Evolutionary conservation across 352 stramenopile species (phyloP).

Genomic region (Chrysophaeum taylorii): DNA sequence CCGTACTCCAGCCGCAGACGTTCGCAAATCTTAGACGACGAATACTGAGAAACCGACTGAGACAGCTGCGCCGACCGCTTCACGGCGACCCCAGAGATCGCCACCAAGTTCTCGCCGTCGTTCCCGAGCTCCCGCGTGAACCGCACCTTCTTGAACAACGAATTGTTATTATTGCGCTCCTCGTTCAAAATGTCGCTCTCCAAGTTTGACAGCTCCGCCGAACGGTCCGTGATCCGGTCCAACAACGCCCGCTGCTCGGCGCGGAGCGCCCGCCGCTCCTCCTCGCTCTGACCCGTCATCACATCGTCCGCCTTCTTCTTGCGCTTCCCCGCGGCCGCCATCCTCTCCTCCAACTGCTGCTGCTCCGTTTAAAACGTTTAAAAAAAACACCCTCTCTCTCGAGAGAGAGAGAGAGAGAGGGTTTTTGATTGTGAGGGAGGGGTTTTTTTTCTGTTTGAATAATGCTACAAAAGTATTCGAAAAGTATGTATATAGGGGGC

Average conservation of each 20-base stretch:
- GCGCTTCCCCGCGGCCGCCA: too few relatives aligned
- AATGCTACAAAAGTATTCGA: too few relatives aligned
- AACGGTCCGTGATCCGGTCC: not conserved
- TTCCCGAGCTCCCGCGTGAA: not conserved
- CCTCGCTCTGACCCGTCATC: not conserved
- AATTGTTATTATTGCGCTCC: not conserved
- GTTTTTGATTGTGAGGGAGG: too few relatives aligned
- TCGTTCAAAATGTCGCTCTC: not conserved
- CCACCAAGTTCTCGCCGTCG: not conserved
- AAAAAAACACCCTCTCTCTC: too few relatives aligned
- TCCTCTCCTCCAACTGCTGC: too few relatives aligned
- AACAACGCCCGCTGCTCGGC: not conserved
- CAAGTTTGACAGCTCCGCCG: not conserved
- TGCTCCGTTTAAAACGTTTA: too few relatives aligned
- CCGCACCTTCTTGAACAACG: conserved; percentile 3
- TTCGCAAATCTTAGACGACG: not conserved
- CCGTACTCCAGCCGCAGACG: not conserved
- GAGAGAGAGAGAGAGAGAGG: too few relatives aligned
- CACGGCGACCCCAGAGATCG: not conserved
- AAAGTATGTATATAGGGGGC: too few relatives aligned
- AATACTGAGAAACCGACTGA: not conserved
- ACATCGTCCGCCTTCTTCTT: not conserved
- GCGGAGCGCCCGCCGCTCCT: not conserved
- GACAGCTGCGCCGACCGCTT: not conserved
- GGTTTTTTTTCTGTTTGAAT: too few relatives aligned